A percentile compares a stretch with the other conserved stretches of the same genome.
Evolutionary conservation across 352 stramenopile genomes (phyloP).

Genomic region (Phytophthora ramorum): DNA sequence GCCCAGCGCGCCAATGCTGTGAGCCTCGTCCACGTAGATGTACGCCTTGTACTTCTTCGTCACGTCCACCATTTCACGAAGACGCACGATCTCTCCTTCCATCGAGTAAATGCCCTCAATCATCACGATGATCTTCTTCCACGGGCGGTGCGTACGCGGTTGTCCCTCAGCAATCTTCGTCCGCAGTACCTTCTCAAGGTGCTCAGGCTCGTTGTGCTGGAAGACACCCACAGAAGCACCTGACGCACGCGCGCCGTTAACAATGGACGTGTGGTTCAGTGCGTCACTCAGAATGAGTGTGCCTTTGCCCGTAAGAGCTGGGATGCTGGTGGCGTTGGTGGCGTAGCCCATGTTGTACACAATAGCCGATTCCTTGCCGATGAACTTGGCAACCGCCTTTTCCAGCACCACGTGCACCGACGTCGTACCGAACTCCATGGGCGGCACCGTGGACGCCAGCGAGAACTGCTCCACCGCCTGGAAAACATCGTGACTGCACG

Average conservation of each 20-base stretch:
- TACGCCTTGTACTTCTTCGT: constrained; percentile 98
- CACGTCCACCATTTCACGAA: constrained; percentile 92
- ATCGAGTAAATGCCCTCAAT: constrained; percentile 99
- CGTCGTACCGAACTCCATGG: constrained; percentile 90
- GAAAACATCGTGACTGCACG: constrained; percentile 94
- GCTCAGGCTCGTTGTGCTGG: constrained; percentile 95
- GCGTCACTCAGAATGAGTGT: constrained; percentile 97
- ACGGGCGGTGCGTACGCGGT: constrained; percentile 94
- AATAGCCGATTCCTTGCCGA: constrained; percentile 96
- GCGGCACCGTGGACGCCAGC: constrained; percentile 71
- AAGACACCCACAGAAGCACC: constrained; percentile 96
- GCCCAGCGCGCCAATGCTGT: constrained; percentile 96
- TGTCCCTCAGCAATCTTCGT: constrained; percentile 82
- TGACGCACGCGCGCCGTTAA: constrained; percentile 95
- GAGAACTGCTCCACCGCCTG: constrained; percentile 86
- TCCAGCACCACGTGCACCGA: constrained; percentile 95
- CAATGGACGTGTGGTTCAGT: constrained; percentile 99
- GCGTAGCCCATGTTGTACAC: constrained; percentile 99
- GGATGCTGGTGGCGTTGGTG: constrained; percentile 98
- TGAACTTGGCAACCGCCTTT: constrained; percentile 92
- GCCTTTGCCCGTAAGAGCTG: constrained; percentile 93
- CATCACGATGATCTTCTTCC: constrained; percentile 98
- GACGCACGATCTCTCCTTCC: constrained; percentile 97
- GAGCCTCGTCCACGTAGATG: constrained; percentile 97
- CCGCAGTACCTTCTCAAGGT: constrained; percentile 93